These are phyloP conservation scores for Crucibulum parvulum DNA, from an alignment of 1,284 basidiomycete species.

Conservation along the genomic window DNA sequence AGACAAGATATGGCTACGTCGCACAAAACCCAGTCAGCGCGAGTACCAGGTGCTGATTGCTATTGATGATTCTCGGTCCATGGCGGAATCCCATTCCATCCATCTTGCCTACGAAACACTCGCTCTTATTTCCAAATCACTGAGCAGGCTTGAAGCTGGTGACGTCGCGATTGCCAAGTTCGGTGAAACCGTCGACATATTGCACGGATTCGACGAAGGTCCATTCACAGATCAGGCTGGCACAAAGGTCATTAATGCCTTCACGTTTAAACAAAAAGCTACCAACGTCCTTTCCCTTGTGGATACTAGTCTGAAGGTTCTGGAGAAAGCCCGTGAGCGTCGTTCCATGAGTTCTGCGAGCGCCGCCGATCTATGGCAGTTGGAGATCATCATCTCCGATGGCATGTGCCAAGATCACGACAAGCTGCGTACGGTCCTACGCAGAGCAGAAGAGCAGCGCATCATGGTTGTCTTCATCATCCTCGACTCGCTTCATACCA, in stretches of 20 bases:
- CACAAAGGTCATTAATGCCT: slow-evolving; percentile 81
- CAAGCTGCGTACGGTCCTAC: slow-evolving; percentile 78
- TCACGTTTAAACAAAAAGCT: slow-evolving; percentile 90
- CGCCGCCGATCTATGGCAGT: slow-evolving; percentile 93
- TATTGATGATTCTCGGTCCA: slow-evolving; percentile 95
- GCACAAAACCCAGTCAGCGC: slow-evolving; percentile 92
- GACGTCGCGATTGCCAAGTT: slow-evolving; percentile 94
- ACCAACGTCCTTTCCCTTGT: slow-evolving; percentile 91
- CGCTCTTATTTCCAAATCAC: slow-evolving; percentile 90
- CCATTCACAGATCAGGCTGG: slow-evolving; percentile 84
- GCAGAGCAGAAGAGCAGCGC: slow-evolving; percentile 89
- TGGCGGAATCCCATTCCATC: slow-evolving; percentile 94
- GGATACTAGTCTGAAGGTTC: slow-evolving; percentile 81
- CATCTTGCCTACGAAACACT: slow-evolving; percentile 96
- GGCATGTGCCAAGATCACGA: slow-evolving; percentile 98
- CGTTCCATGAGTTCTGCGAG: slow-evolving; percentile 64
- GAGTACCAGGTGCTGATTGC: slow-evolving; percentile 97
- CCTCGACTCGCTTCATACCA: slow-evolving; percentile 83
- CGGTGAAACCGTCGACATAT: slow-evolving; percentile 86
- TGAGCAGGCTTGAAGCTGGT: slow-evolving; percentile 93
- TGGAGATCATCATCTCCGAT: slow-evolving; percentile 98
- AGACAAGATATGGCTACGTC: slow-evolving; percentile 98
- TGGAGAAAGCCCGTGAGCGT: slow-evolving; percentile 79
- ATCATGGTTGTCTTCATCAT: slow-evolving; percentile 99
- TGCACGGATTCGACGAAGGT: slow-evolving; percentile 87